A percentile compares a stretch with the other conserved stretches of the same genome.
Evolutionary conservation across 305 asterid species (phyloP).

Genomic region (Fraxinus ornus): DNA sequence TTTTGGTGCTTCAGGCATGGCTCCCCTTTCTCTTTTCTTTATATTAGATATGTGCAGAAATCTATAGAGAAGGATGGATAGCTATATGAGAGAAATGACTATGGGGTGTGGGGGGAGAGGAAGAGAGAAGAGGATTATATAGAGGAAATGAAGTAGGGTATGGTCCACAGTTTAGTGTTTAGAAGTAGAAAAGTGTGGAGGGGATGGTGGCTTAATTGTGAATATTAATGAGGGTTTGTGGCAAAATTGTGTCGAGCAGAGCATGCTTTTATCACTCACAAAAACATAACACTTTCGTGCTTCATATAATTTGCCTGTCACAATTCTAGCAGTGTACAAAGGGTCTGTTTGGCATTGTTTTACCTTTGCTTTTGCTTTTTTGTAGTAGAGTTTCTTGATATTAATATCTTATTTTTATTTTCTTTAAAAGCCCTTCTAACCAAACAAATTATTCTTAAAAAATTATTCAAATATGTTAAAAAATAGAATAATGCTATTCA

Average conservation of each 20-base stretch:
- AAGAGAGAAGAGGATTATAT: slow-evolving; percentile 36
- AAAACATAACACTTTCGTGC: slow-evolving; percentile 43
- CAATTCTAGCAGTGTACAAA: slow-evolving; percentile 30
- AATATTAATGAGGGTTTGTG: slow-evolving; percentile 40
- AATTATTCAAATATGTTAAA: too few relatives aligned
- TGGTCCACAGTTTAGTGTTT: slow-evolving; percentile 25
- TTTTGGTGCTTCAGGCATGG: slow-evolving; percentile 63
- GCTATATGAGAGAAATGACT: slow-evolving; percentile 13
- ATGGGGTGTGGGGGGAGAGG: slow-evolving; percentile 31
- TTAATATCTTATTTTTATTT: too few relatives aligned
- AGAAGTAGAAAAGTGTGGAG: slow-evolving; percentile 29
- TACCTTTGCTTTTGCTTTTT: too few relatives aligned
- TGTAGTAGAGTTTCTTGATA: neutral
- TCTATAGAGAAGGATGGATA: neutral
- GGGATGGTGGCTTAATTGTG: slow-evolving; percentile 35
- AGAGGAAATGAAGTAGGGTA: slow-evolving; percentile 20
- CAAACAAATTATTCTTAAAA: neutral
- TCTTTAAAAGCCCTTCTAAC: too few relatives aligned
- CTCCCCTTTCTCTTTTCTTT: neutral
- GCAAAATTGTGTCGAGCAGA: slow-evolving; percentile 27
- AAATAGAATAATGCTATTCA: too few relatives aligned
- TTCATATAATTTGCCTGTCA: slow-evolving; percentile 35
- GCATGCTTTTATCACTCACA: slow-evolving; percentile 37
- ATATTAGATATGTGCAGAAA: neutral
- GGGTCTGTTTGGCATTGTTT: neutral